Conservation (phyloP, 495 filamentous ascomycete species). For the Rhypophila decipiens region DNA sequence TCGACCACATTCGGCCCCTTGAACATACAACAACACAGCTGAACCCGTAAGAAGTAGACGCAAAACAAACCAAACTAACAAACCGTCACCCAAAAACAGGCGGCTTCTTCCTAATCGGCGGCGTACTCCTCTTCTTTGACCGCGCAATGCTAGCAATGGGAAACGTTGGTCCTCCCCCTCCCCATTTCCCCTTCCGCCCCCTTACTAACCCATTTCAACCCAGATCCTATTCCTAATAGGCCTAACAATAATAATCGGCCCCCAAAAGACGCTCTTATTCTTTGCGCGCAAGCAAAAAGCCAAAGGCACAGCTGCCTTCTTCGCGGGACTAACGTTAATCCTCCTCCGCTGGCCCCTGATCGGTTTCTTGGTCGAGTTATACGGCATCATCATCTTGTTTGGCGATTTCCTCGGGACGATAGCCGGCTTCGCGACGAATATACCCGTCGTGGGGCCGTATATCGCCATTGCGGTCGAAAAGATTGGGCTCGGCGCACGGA, state of each 20-base stretch:
- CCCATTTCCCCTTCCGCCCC: conserved; percentile 60
- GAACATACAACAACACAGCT: too few species aligned
- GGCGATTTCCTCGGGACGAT: conserved; percentile 95
- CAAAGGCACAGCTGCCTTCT: conserved; percentile 86
- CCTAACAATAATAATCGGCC: conserved; percentile 90
- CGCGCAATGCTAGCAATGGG: conserved; percentile 66
- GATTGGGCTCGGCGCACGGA: conserved; percentile 52
- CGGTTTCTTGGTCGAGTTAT: conserved; percentile 85
- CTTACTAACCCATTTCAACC: background rate
- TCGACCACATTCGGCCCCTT: too few species aligned
- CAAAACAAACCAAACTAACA: background rate
- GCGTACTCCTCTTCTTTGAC: conserved; percentile 95
- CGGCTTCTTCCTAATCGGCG: conserved; percentile 86
- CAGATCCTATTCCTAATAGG: conserved; percentile 96
- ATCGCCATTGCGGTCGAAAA: conserved; percentile 63
- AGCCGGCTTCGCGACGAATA: conserved; percentile 72
- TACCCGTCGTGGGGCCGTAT: conserved; percentile 81
- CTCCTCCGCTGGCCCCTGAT: conserved; percentile 80
- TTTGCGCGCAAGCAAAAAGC: conserved; percentile 90
- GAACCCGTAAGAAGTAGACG: background rate
- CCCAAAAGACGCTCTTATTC: conserved; percentile 82
- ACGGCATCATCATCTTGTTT: conserved; percentile 89
- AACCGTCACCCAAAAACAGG: conserved; percentile 41
- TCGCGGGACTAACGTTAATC: conserved; percentile 77
- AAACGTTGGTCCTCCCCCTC: too few species aligned